A percentile compares a stretch with the other conserved stretches of the same genome.
Conservation (phyloP, 805 yeast species). For the Huiozyma sinensis region DNA sequence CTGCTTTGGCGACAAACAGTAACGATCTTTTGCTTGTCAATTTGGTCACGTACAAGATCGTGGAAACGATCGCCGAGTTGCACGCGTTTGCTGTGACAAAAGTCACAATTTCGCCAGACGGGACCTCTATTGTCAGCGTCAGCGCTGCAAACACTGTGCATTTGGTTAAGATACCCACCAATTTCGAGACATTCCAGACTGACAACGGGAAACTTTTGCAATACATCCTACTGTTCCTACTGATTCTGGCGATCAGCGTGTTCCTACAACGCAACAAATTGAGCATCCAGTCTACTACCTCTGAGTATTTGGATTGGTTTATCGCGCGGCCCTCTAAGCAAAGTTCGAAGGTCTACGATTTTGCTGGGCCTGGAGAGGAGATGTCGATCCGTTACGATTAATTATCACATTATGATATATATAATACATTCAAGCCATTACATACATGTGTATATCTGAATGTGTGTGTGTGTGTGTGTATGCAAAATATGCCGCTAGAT, state of each 20-base stretch:
- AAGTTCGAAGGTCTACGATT: too few species aligned
- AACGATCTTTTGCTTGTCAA: slow-evolving; percentile 52
- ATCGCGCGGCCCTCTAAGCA: too few species aligned
- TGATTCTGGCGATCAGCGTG: slow-evolving; percentile 15
- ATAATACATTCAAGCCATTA: too few species aligned
- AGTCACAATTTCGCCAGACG: slow-evolving; percentile 57
- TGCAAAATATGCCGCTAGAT: too few species aligned
- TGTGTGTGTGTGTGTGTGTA: too few species aligned
- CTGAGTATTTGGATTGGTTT: too few species aligned
- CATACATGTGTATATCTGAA: too few species aligned
- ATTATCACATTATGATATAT: too few species aligned
- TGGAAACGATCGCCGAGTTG: slow-evolving; percentile 46
- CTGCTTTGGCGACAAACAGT: slow-evolving; percentile 42
- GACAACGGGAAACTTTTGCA: slow-evolving; percentile 11
- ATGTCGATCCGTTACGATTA: too few species aligned
- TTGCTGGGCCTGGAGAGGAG: too few species aligned
- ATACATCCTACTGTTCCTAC: slow-evolving; percentile 12
- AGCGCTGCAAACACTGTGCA: slow-evolving; percentile 71
- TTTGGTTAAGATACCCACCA: slow-evolving; percentile 50
- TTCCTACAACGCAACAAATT: slow-evolving; percentile 8
- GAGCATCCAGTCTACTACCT: too few species aligned
- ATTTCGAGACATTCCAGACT: slow-evolving; percentile 30
- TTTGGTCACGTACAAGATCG: slow-evolving; percentile 38
- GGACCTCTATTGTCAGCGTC: slow-evolving; percentile 55
- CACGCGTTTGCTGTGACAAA: slow-evolving; percentile 75